A percentile compares a stretch with the other conserved stretches of the same genome.
phyloP scores from a whole-genome alignment of 352 stramenopile species.

The Globisporangium cederbergense region DNA sequence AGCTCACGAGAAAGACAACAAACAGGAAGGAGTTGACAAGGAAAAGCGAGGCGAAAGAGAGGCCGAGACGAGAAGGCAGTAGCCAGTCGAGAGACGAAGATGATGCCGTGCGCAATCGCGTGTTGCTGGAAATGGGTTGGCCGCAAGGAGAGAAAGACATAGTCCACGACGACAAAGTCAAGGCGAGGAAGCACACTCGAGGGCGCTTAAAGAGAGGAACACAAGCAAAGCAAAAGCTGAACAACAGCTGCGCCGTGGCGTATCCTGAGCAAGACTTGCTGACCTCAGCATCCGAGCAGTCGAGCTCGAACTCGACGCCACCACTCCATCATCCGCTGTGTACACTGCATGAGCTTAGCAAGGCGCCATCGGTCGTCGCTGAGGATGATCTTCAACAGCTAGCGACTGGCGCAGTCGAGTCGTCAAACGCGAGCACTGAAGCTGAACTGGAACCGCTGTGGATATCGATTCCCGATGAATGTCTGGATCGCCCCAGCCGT shows the following conservation, averaged over 20 bases:
- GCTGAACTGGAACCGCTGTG: not conserved
- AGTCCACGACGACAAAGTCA: not conserved
- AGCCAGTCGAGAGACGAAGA: slow-evolving; percentile 1
- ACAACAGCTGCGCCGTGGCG: not conserved
- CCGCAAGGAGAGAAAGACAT: not conserved
- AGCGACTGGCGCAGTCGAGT: too few species aligned
- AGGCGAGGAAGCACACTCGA: not conserved
- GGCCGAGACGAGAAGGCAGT: not conserved
- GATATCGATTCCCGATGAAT: not conserved
- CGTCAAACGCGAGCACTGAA: not conserved
- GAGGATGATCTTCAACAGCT: not conserved
- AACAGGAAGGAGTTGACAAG: not conserved
- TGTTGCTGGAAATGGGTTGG: slow-evolving; percentile 18
- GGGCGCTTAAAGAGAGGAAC: not conserved
- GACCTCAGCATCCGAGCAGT: not conserved
- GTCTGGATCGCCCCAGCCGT: not conserved
- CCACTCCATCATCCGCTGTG: not conserved
- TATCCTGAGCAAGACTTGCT: not conserved
- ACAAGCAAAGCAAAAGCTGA: not conserved
- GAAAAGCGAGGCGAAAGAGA: not conserved
- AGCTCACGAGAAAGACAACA: not conserved
- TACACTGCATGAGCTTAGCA: not conserved
- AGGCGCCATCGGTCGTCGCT: not conserved
- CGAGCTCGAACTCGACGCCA: not conserved
- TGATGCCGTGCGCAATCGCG: not conserved